Base-by-base conservation (phyloP, 305 asterid species). In the Plantago coronopus region DNA sequence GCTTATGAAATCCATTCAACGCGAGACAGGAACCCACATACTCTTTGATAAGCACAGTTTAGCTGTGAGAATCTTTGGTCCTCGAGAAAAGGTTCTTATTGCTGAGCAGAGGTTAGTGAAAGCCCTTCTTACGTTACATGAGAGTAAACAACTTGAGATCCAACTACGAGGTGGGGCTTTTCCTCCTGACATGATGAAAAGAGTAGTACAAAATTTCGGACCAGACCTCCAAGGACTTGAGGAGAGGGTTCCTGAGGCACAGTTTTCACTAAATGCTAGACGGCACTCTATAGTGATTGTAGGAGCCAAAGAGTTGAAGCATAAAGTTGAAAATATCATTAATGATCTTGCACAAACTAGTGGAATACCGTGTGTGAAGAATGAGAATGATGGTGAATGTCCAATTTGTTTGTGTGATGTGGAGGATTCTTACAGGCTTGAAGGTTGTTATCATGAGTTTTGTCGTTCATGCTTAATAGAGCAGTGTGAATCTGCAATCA, bases 101-200 rank as follows among this genome's bases (percentile, higher is more conserved):
- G 95, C 88, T 17, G 65, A 81, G 62, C 62, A 65, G 65, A 79
- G 70, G 44, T 75, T 91, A 14, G 82, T 81, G 11, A 67, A 67
- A 22, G 71, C 76, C 61, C 87, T 91, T 64, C 78, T 79, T 47
- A 57, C 75, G 13, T 69, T 86, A 17, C 80, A 83, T 15, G 86
- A 84, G 34, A 78, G 81, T 75, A 91, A 82, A 77, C 95, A 83
- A 48, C 88, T 84, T 20, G 86, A 88, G 71, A 80, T 91, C 66
- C 83, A 72, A 38, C 91, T 91, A 20, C 89, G 97, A 1, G 83
- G 79, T 64, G 76, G 79, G 12, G 67, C 44, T 63, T 63, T 83
- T 8, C 97, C 98, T 48, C 83, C 86, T 48, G 95, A 89, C 74
- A 69, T 89, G 86, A 86, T 91, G 98, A 91, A 91, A 81, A 74